These are phyloP conservation scores for Amborella trichopoda DNA, from an alignment of 164 flowering plant species.

Conservation along the genomic window DNA sequence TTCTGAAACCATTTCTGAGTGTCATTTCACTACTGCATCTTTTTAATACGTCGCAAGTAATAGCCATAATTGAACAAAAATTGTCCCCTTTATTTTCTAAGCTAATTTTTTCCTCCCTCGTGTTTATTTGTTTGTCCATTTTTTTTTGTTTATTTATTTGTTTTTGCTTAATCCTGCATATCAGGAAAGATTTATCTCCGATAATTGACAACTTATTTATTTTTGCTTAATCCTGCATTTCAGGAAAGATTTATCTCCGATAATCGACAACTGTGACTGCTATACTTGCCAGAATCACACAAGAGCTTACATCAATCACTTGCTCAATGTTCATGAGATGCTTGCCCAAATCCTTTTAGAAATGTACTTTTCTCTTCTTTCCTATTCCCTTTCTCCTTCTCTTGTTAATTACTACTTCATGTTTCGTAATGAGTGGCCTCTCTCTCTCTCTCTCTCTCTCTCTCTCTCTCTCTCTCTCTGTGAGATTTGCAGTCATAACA, in stretches of 20 bases:
- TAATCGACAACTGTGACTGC: constrained; percentile 51
- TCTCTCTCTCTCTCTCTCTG: neutral
- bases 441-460: neutral
- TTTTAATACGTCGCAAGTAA: no score
- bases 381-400: constrained; percentile 3
- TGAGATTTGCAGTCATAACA: constrained; percentile 59
- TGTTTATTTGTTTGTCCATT: no score
- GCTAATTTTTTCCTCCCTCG: no score
- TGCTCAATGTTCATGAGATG: constrained; percentile 92
- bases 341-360: constrained; percentile 79
- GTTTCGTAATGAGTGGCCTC: neutral
- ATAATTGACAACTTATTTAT: no score
- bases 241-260: constrained; percentile 75
- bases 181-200: constrained; percentile 73
- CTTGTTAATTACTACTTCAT: neutral
- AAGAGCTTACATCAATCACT: constrained; percentile 78
- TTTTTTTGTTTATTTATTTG: no score
- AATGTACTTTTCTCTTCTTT: constrained; percentile 30
- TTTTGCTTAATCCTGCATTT: constrained; percentile 1
- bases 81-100: no score
- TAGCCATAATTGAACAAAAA: no score
- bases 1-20: no score
- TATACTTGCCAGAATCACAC: constrained; percentile 85
- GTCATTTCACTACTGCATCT: no score
- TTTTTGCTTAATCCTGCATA: neutral